Conservation (phyloP, 345 rosid species). For the Acer negundo region DNA sequence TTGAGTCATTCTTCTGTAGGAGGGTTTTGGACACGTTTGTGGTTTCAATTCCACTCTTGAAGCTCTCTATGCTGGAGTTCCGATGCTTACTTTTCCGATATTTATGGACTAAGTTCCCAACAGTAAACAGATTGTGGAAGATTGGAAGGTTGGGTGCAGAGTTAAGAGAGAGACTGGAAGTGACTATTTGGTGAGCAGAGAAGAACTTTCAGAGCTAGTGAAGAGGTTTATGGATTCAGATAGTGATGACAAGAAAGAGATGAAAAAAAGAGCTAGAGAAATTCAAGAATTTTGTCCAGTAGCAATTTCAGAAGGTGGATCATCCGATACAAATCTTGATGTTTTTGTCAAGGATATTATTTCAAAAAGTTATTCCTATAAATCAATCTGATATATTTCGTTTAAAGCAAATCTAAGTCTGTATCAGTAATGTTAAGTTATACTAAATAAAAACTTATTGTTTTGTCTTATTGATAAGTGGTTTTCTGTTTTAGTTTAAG, state of each 20-base stretch:
- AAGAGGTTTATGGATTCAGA: constrained; percentile 25
- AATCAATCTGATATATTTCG: too few relatives aligned
- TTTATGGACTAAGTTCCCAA: constrained; percentile 31
- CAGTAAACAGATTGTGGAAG: constrained; percentile 33
- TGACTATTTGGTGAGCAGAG: constrained; percentile 25
- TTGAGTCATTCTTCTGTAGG: constrained; percentile 33
- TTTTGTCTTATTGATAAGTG: too few relatives aligned
- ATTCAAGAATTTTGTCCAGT: constrained; percentile 15
- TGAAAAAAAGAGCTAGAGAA: constrained; percentile 24
- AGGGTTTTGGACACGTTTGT: constrained; percentile 48
- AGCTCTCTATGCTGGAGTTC: constrained; percentile 38
- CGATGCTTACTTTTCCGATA: constrained; percentile 44
- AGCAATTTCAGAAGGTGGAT: constrained; percentile 31
- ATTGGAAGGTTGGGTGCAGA: constrained; percentile 47
- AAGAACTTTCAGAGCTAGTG: constrained; percentile 25
- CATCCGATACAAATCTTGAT: constrained; percentile 12
- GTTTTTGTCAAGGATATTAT: constrained; percentile 10
- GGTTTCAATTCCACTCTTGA: constrained; percentile 40
- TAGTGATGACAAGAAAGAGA: constrained; percentile 21
- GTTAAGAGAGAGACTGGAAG: not conserved
- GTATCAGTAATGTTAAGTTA: too few relatives aligned
- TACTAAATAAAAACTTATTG: too few relatives aligned
- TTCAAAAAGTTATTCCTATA: too few relatives aligned
- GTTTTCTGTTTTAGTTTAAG: too few relatives aligned
- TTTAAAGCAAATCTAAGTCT: too few relatives aligned